Conservation (phyloP, 2,329 filamentous ascomycete genomes). For the Scedosporium aurantiacum region DNA sequence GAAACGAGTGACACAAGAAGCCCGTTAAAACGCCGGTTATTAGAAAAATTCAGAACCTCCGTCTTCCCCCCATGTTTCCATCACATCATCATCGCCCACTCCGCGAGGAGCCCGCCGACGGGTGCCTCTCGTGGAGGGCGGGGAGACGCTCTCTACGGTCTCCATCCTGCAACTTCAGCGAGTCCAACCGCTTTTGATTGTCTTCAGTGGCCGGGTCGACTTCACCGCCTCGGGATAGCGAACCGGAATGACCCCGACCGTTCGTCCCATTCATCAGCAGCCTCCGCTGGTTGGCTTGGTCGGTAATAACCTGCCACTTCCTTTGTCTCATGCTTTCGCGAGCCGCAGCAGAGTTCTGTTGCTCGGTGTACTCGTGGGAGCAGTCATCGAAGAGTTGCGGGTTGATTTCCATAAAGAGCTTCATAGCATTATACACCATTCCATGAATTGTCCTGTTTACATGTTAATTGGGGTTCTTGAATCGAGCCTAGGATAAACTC, state of each 20-base stretch:
- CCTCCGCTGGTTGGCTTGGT: slow-evolving; percentile 65
- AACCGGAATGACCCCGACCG: slow-evolving; percentile 26
- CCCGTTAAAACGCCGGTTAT: slow-evolving; percentile 7
- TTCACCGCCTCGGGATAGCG: slow-evolving; percentile 54
- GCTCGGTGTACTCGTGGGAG: slow-evolving; percentile 94
- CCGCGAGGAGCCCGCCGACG: slow-evolving; percentile 42
- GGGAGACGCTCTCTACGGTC: slow-evolving; percentile 45
- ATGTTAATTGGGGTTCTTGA: neutral
- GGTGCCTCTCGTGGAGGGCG: slow-evolving; percentile 46
- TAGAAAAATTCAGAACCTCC: slow-evolving; percentile 9
- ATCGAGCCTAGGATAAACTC: slow-evolving; percentile 20
- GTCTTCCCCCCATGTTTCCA: slow-evolving; percentile 5
- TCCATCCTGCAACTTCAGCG: slow-evolving; percentile 77
- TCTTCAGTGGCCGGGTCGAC: slow-evolving; percentile 70
- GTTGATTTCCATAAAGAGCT: slow-evolving; percentile 99
- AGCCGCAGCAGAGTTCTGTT: slow-evolving; percentile 83
- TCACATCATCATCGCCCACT: slow-evolving; percentile 33
- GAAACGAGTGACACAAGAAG: slow-evolving; percentile 4
- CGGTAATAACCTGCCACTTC: slow-evolving; percentile 79
- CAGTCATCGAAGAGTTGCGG: slow-evolving; percentile 97
- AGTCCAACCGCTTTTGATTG: slow-evolving; percentile 78
- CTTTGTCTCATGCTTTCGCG: slow-evolving; percentile 71
- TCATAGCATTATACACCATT: slow-evolving; percentile 99
- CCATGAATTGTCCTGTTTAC: slow-evolving; percentile 79
- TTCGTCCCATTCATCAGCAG: slow-evolving; percentile 24